A percentile compares a stretch with the other conserved stretches of the same genome.
Evolutionary conservation across 1,284 basidiomycete species (phyloP).

Genomic region (Papiliotrema laurentii): DNA sequence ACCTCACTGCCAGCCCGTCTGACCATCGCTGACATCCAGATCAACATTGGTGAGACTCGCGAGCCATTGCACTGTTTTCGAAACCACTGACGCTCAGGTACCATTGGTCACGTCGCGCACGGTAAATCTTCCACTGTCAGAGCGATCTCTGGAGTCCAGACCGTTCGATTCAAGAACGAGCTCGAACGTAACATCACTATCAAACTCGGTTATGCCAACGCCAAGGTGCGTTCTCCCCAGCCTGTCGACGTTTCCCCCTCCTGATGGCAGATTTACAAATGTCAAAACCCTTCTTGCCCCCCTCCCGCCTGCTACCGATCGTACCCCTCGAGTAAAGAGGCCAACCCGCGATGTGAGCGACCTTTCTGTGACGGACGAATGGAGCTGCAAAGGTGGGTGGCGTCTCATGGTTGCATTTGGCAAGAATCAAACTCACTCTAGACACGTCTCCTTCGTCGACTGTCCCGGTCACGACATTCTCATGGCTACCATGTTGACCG

Average conservation of each 20-base stretch:
- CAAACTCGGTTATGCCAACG: slow-evolving; percentile 97
- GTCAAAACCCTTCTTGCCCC: slow-evolving; percentile 86
- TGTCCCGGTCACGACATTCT: slow-evolving; percentile 88
- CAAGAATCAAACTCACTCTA: slow-evolving; percentile 14
- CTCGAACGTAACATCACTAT: slow-evolving; percentile 98
- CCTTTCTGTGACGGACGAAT: slow-evolving; percentile 85
- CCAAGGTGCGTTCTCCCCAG: slow-evolving; percentile 65
- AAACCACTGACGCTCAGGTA: slow-evolving; percentile 55
- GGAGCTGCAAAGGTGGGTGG: slow-evolving; percentile 66
- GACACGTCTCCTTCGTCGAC: slow-evolving; percentile 90
- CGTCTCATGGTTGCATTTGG: neutral
- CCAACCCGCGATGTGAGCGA: slow-evolving; percentile 85
- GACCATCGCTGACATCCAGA: slow-evolving; percentile 19
- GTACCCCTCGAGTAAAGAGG: slow-evolving; percentile 90
- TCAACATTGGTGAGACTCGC: slow-evolving; percentile 41
- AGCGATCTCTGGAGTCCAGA: slow-evolving; percentile 98
- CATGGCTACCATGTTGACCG: slow-evolving; percentile 99
- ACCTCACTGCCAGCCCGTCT: slow-evolving; percentile 1
- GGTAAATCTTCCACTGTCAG: slow-evolving; percentile 99
- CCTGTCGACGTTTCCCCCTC: neutral
- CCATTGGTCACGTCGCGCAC: slow-evolving; percentile 96
- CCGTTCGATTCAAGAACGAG: slow-evolving; percentile 98
- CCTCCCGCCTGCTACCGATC: slow-evolving; percentile 91
- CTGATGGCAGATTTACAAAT: slow-evolving; percentile 85
- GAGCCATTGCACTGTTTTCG: neutral